Evolutionary conservation across 495 filamentous ascomycete genomes (phyloP).

Genomic region (Delitschia confertaspora): DNA sequence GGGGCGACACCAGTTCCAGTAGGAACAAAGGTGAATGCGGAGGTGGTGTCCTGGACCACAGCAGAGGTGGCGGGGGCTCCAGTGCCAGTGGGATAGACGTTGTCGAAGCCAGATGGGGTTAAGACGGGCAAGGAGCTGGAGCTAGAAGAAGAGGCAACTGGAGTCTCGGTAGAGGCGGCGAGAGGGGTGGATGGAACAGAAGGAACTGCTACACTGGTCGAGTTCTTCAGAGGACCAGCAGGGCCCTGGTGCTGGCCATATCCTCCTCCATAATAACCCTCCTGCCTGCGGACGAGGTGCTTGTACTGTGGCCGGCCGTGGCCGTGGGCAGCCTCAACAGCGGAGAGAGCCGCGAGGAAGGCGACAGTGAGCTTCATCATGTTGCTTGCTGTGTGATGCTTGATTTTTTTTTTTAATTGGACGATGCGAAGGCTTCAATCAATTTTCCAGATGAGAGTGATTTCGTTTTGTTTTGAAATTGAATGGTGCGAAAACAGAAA

Average conservation of each 20-base stretch:
- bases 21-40: no score
- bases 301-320: slow-evolving; percentile 13
- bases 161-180: no score
- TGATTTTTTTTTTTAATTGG: slow-evolving; percentile 18
- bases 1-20: not conserved
- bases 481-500: slow-evolving; percentile 23
- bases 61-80: no score
- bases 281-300: slow-evolving; percentile 13
- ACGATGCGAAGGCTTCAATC: slow-evolving; percentile 10
- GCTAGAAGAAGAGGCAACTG: no score
- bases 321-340: slow-evolving; percentile 10
- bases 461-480: slow-evolving; percentile 18
- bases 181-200: no score
- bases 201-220: no score
- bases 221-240: no score
- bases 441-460: slow-evolving; percentile 1
- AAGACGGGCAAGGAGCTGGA: no score
- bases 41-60: no score
- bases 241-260: slow-evolving; percentile 7
- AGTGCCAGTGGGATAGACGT: no score
- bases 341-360: slow-evolving; percentile 18
- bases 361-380: slow-evolving; percentile 27
- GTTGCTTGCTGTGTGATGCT: slow-evolving; percentile 12
- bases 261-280: slow-evolving; percentile 8
- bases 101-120: no score